Percentiles rank a stretch among this genome's conserved stretches.
Evolutionary conservation across 108 stramenopile genomes (phyloP).

Genomic region (Cyclotella sp.): DNA sequence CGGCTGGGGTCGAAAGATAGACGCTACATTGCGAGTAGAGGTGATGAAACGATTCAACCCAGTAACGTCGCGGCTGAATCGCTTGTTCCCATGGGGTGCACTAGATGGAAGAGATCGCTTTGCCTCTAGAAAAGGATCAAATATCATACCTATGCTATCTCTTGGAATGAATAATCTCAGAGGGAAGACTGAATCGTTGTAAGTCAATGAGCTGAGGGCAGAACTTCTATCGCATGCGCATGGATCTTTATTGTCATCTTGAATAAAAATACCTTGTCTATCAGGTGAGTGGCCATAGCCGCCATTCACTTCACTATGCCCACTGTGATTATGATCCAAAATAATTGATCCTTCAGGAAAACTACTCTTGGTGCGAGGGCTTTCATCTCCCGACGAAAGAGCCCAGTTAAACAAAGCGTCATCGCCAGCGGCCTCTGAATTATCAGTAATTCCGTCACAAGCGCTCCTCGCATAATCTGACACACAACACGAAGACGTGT

Average conservation of each 20-base stretch:
- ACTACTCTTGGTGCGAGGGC: not conserved
- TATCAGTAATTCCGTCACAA: not conserved
- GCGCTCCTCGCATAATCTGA: not conserved
- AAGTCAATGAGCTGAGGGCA: conserved; percentile 1
- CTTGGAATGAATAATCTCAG: not conserved
- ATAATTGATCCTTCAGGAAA: not conserved
- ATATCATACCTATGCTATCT: not conserved
- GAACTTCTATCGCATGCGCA: not conserved
- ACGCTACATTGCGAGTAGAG: not conserved
- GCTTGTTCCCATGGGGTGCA: not conserved
- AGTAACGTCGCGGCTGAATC: not conserved
- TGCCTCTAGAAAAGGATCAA: conserved; percentile 7
- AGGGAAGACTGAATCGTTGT: not conserved
- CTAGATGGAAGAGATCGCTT: not conserved
- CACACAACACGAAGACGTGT: not conserved
- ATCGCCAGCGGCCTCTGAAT: not conserved
- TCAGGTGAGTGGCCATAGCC: not conserved
- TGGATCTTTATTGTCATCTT: not conserved
- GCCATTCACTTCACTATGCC: too few relatives aligned
- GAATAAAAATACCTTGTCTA: not conserved
- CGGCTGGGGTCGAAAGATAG: not conserved
- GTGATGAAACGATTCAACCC: not conserved
- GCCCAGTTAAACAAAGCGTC: not conserved
- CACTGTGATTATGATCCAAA: not conserved
- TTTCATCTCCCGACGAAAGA: too few relatives aligned